A percentile compares a stretch with the other conserved stretches of the same genome.
Conservation (phyloP, 2,329 filamentous ascomycete genomes). For the Colletotrichum endophyticum region DNA sequence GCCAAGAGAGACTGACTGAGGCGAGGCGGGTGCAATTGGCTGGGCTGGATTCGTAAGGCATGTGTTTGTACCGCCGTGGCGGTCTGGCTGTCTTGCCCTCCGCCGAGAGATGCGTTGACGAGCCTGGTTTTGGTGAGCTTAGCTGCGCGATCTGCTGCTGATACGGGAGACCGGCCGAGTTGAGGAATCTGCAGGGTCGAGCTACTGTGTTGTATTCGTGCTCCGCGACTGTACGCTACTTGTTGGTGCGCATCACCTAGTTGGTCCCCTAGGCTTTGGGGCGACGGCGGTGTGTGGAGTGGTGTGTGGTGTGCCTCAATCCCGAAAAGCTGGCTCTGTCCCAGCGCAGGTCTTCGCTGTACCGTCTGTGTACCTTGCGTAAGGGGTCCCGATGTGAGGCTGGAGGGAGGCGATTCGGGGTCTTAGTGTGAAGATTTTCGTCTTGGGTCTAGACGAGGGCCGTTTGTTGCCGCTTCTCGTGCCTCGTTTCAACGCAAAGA, state of each 20-base stretch:
- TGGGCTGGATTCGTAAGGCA: not conserved
- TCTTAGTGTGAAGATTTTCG: not conserved
- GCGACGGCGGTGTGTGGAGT: not conserved
- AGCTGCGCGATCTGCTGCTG: not conserved
- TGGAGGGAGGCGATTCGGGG: not conserved
- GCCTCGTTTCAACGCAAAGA: not conserved
- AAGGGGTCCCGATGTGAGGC: not conserved
- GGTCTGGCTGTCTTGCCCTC: not conserved
- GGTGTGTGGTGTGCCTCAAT: not conserved
- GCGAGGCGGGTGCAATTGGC: conserved; percentile 9
- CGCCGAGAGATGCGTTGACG: conserved; percentile 12
- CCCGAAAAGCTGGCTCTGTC: not conserved
- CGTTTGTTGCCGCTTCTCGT: not conserved
- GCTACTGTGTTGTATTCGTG: not conserved
- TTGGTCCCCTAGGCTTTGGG: not conserved
- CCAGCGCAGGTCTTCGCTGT: not conserved
- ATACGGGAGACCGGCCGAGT: not conserved
- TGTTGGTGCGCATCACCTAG: not conserved
- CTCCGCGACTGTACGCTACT: not conserved
- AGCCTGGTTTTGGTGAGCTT: not conserved
- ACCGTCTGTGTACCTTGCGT: not conserved
- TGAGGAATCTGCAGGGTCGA: conserved; percentile 17
- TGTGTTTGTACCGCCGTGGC: conserved; percentile 8
- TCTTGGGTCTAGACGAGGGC: not conserved
- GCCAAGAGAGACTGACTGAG: conserved; percentile 1